phyloP scores from a whole-genome alignment of 352 stramenopile genomes.

The Globisporangium spiculum region DNA sequence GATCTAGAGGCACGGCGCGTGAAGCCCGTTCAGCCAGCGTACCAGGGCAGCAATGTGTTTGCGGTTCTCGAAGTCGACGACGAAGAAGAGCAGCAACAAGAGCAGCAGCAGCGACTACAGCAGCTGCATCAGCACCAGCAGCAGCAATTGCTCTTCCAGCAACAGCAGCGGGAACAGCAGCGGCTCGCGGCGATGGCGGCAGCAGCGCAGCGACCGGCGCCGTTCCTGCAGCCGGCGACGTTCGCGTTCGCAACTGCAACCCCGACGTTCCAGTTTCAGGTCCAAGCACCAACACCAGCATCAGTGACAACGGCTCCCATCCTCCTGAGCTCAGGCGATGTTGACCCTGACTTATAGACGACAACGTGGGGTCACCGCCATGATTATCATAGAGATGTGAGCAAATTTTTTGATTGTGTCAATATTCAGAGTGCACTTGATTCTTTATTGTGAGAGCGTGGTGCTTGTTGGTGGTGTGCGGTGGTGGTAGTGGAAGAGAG shows the following conservation, averaged over 20 bases:
- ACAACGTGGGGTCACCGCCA: neutral
- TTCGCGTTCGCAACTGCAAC: constrained; percentile 47
- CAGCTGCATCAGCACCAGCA: constrained; percentile 11
- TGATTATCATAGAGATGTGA: neutral
- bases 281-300: constrained; percentile 15
- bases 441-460: neutral
- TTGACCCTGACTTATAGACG: constrained; percentile 54
- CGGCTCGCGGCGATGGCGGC: constrained; percentile 14
- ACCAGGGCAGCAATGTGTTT: constrained; percentile 55
- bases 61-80: constrained; percentile 55
- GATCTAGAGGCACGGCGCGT: constrained; percentile 25
- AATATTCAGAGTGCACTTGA: neutral
- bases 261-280: constrained; percentile 20
- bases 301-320: neutral
- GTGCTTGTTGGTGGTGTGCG: neutral
- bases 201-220: constrained; percentile 19
- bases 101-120: constrained; percentile 21
- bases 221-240: constrained; percentile 65
- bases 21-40: constrained; percentile 34
- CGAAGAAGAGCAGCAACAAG: constrained; percentile 24
- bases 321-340: constrained; percentile 22
- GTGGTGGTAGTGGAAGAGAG: neutral
- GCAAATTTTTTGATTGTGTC: neutral
- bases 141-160: constrained; percentile 7
- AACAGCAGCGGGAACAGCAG: constrained; percentile 13